Evolutionary conservation across 306 rosid genomes (phyloP), one percentile per base, ranked within the genome.

Genomic region (Vachellia collinsii): DNA sequence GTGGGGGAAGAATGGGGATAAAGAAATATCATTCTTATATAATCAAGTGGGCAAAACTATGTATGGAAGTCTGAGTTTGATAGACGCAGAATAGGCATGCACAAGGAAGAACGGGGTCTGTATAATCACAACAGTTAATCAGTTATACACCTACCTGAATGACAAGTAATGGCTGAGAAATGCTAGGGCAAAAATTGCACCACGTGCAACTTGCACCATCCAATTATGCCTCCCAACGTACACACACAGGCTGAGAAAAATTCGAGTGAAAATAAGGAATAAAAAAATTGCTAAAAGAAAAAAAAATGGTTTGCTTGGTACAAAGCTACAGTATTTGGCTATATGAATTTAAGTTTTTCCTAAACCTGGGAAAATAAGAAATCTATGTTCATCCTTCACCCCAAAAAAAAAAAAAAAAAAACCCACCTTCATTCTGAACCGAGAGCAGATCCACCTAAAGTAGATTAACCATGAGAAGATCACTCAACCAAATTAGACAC

Each of bases 391-490:
- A 6, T 5, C 58, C 2, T 16, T 51, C 58, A 51, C 11, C n/a
- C 6, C n/a, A n/a, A n/a, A n/a, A n/a, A n/a, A n/a, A n/a, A n/a
- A n/a, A 34, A 54, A 73, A 41, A 54, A 71, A 23, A 72, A 62
- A 58, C n/a, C 50, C 11, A 51, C 6, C 20, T 56, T 51, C 58
- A 51, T 46, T 73, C 71, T 46, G 77, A 83, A 44, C 29, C 61
- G 50, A 44, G 68, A 83, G 36, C 14, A 46, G 44, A 47, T 74
- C 61, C 38, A 83, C 34, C 58, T 47, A 54, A 17, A 83, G 61
- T 36, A 16, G 70, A 63, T 50, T 39, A 59, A 7, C 2, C 43
- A 36, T 23, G 48, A 74, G 43, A 83, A 68, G 66, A 74, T 12
- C 43, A 74, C 74, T 19, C 6, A 6, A 79, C 61, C 77, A 53